Evolutionary conservation across 805 yeast genomes (phyloP).

Genomic region (Cyberlindnera subsufficiens): DNA sequence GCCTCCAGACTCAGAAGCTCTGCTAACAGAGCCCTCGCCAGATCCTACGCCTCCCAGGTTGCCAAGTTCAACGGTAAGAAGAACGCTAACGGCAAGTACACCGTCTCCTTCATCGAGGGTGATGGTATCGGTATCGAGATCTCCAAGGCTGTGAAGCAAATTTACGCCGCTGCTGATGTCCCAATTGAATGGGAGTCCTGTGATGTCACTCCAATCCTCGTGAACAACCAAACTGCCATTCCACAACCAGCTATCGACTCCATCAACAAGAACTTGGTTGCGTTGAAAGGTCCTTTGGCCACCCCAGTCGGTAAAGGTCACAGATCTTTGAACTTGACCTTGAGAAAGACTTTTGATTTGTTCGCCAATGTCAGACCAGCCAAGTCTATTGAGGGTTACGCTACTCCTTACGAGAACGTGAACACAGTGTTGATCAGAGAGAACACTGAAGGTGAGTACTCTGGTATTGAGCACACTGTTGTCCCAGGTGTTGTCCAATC

Average conservation of each 20-base stretch:
- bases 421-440: constrained; percentile 96
- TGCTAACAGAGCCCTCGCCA: constrained; percentile 11
- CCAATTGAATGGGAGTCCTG: constrained; percentile 98
- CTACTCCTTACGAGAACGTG: constrained; percentile 76
- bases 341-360: constrained; percentile 93
- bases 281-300: constrained; percentile 96
- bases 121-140: constrained; percentile 98
- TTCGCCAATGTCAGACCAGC: constrained; percentile 98
- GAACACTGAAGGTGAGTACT: constrained; percentile 99
- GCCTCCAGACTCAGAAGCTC: constrained; percentile 12
- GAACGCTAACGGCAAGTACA: constrained; percentile 75
- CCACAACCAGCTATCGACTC: constrained; percentile 91
- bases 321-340: constrained; percentile 92
- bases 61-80: constrained; percentile 64
- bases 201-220: constrained; percentile 89
- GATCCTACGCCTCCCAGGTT: constrained; percentile 38
- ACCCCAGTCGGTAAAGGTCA: constrained; percentile 99
- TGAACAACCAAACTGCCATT: constrained; percentile 88
- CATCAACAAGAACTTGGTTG: constrained; percentile 88
- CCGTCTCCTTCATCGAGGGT: constrained; percentile 96
- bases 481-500: constrained; percentile 99
- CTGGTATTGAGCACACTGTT: constrained; percentile 97
- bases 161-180: constrained; percentile 88
- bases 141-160: constrained; percentile 87
- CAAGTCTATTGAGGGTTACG: constrained; percentile 86